Percentiles rank a stretch among this genome's conserved stretches.
phyloP scores from a whole-genome alignment of 129 eudicot genomes.

The Escallonia rubra region DNA sequence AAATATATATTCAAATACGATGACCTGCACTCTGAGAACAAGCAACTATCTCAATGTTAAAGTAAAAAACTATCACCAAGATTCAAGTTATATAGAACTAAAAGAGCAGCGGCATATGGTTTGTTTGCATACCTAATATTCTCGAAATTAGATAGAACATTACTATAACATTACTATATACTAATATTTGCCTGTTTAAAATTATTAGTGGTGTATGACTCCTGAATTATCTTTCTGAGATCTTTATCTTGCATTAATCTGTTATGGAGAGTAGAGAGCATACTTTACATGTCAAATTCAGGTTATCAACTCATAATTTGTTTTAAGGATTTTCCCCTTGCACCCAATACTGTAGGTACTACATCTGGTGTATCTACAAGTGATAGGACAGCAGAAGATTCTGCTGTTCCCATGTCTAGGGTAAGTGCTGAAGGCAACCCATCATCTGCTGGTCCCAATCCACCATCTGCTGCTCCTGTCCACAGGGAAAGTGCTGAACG shows the following conservation, averaged over 20 bases:
- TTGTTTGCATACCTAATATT: too few relatives aligned
- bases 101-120: too few relatives aligned
- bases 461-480: too few relatives aligned
- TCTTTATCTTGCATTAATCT: background rate
- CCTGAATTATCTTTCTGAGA: background rate
- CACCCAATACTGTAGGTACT: constrained; percentile 27
- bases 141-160: background rate
- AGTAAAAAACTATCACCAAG: too few relatives aligned
- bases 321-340: constrained; percentile 2
- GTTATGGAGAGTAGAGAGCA: background rate
- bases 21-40: too few relatives aligned
- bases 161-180: background rate
- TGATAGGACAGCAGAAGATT: constrained; percentile 30
- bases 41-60: too few relatives aligned
- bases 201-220: background rate
- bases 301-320: too few relatives aligned
- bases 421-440: constrained; percentile 23
- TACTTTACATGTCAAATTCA: background rate
- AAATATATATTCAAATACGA: too few relatives aligned
- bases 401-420: constrained; percentile 14
- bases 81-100: too few relatives aligned
- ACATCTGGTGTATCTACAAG: constrained; percentile 23
- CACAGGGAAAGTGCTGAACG: too few relatives aligned
- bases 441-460: constrained; percentile 14
- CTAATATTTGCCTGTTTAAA: background rate